phyloP scores from a whole-genome alignment of 2,329 filamentous ascomycete genomes.

The Elsinoe ampelina region DNA sequence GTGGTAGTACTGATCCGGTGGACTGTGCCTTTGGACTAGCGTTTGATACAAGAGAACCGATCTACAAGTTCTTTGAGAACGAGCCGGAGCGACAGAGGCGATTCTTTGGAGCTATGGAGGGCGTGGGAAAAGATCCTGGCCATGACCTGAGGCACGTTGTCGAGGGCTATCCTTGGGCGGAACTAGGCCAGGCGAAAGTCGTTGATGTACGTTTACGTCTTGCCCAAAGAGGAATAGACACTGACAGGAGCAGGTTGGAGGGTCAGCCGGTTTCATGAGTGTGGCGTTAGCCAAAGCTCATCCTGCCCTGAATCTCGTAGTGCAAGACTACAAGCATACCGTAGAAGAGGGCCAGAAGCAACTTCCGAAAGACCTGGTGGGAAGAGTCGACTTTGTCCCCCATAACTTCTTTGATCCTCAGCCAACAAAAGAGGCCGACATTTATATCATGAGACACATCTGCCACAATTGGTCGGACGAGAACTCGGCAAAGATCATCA shows the following conservation, averaged over 20 bases:
- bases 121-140: background rate
- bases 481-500: constrained; percentile 18
- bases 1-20: background rate
- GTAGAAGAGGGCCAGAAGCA: constrained; percentile 7
- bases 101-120: background rate
- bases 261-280: constrained; percentile 31
- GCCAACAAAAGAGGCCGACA: constrained; percentile 23
- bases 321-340: constrained; percentile 35
- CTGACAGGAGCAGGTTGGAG: constrained; percentile 38
- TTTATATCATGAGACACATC: constrained; percentile 20
- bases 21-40: background rate
- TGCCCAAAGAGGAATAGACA: constrained; percentile 39
- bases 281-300: constrained; percentile 34
- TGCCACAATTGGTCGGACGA: constrained; percentile 20
- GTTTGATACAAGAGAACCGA: background rate
- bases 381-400: constrained; percentile 16
- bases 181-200: constrained; percentile 26
- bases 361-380: background rate
- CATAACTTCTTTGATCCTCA: constrained; percentile 25
- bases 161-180: constrained; percentile 45
- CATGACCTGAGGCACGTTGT: constrained; percentile 43
- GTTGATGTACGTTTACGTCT: background rate
- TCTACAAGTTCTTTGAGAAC: background rate
- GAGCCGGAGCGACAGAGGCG: background rate
- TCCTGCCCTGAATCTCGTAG: constrained; percentile 34